phyloP scores from a whole-genome alignment of 768 basidiomycete genomes.

The Psilocybe subaeruginosa region DNA sequence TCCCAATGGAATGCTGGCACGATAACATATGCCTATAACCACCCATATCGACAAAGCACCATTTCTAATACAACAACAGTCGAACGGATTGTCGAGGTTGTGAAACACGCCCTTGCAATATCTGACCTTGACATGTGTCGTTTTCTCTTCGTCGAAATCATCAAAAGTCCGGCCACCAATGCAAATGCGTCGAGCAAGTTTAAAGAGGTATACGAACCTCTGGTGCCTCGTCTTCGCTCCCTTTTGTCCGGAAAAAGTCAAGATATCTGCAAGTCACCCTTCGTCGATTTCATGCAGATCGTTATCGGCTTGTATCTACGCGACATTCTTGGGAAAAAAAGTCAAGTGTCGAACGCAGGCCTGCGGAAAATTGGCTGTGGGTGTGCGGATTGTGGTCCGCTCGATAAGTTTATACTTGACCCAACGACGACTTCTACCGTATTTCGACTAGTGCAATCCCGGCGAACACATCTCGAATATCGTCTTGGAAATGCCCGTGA shows the following conservation, averaged over 20 bases:
- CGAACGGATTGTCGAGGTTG: slow-evolving; percentile 26
- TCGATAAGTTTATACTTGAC: slow-evolving; percentile 31
- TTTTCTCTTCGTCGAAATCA: slow-evolving; percentile 23
- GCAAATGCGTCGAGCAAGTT: slow-evolving; percentile 18
- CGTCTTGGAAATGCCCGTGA: slow-evolving; percentile 22
- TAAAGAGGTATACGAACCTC: slow-evolving; percentile 26
- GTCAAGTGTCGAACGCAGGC: slow-evolving; percentile 8
- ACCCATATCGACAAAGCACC: neutral
- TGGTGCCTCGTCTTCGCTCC: slow-evolving; percentile 26
- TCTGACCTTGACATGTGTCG: slow-evolving; percentile 22
- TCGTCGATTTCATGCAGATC: slow-evolving; percentile 29
- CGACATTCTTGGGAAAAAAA: slow-evolving; percentile 28
- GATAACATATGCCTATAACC: neutral
- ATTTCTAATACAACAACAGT: slow-evolving; percentile 17
- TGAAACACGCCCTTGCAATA: slow-evolving; percentile 27
- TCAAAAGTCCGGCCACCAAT: slow-evolving; percentile 16
- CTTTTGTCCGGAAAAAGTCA: slow-evolving; percentile 18
- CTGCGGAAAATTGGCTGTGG: slow-evolving; percentile 36
- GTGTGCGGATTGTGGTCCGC: slow-evolving; percentile 28
- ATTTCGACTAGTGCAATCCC: slow-evolving; percentile 22
- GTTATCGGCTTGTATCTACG: slow-evolving; percentile 32
- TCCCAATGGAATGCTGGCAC: neutral
- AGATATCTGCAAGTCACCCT: slow-evolving; percentile 26
- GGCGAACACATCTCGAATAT: slow-evolving; percentile 28
- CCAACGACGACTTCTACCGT: slow-evolving; percentile 8